Base-by-base conservation (phyloP, 2,329 filamentous ascomycete species). In the Cordyceps tenuipes region DNA sequence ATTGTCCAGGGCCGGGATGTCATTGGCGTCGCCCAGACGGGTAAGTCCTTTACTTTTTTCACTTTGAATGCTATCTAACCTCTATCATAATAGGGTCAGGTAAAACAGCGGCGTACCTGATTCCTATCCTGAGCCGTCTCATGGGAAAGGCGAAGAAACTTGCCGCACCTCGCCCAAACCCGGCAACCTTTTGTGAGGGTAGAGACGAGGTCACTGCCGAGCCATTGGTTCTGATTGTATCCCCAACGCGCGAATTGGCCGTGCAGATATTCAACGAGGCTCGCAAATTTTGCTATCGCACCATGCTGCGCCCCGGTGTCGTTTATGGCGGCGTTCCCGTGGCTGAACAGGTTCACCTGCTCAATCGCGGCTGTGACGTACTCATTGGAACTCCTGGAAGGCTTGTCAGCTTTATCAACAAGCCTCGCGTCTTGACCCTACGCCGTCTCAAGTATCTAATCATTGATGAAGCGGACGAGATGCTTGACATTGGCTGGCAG, bases 81-180 rank as follows among this genome's bases (percentile, higher is more conserved):
- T 60, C 48, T 12, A 23, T 56, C 29, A 29, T 36, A 44, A 21
- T 63, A 97, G 93, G 94, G 21, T 97, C 93, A 29, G 94, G 94
- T 57, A 99, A 99, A 79, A 99, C 94, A 0, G 93, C 89, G 0
- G 92, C 94, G 0, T 99, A 94, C 69, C 75, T 99, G 5, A 84
- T 97, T 59, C 94, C 94, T 0, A 89, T 96, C 62, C 69, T 97
- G 56, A 96, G 91, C 62, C 88, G 89, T 71, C 76, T 99, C 23
- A 97, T 97, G 91, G 94, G 94, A 29, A 97, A 97, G 76, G 91
- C 89, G 6, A 94, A 91, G 76, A 92, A 91, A 74, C 77, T 97
- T 7, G 87, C 87, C 1, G 92, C 90, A 5, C 81, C 85, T 49
- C 88, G 92, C 5, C 91, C 92, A 0, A 85, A 87, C 63, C 78